Evolutionary conservation across 495 filamentous ascomycete species (phyloP).

Genomic region (Penicillium parvum): DNA sequence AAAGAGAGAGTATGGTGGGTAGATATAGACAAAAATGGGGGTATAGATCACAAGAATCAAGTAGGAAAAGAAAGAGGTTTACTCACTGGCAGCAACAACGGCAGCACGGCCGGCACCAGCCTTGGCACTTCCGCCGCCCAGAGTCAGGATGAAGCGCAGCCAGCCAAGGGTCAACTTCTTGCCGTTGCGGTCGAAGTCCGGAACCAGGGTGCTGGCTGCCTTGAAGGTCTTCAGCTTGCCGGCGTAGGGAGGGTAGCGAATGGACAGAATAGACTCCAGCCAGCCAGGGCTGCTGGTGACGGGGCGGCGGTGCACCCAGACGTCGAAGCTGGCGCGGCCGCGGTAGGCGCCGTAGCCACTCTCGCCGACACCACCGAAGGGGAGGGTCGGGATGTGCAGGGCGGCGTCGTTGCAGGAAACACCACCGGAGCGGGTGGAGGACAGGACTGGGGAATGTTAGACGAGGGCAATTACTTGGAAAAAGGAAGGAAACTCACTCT

Average conservation of each 20-base stretch:
- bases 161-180: constrained; percentile 46
- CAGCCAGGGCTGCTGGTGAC: constrained; percentile 73
- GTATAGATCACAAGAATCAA: constrained; percentile 4
- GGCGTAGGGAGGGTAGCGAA: constrained; percentile 78
- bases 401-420: constrained; percentile 77
- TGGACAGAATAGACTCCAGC: constrained; percentile 68
- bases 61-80: constrained; percentile 7
- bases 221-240: constrained; percentile 57
- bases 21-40: constrained; percentile 6
- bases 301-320: constrained; percentile 74
- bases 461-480: not conserved
- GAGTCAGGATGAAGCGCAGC: constrained; percentile 41
- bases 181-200: constrained; percentile 83
- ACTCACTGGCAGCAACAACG: constrained; percentile 46
- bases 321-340: constrained; percentile 78
- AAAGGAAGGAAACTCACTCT: constrained; percentile 39
- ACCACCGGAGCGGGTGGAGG: constrained; percentile 67
- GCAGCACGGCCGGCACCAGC: constrained; percentile 39
- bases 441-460: constrained; percentile 46
- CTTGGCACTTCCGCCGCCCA: constrained; percentile 42
- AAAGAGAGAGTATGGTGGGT: constrained; percentile 2
- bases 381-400: constrained; percentile 75
- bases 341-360: constrained; percentile 80
- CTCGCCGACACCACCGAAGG: constrained; percentile 89
- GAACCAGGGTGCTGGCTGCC: constrained; percentile 53